These are phyloP conservation scores for Aspergillus cristatus DNA, from an alignment of 495 filamentous ascomycete genomes.

Conservation along the genomic window DNA sequence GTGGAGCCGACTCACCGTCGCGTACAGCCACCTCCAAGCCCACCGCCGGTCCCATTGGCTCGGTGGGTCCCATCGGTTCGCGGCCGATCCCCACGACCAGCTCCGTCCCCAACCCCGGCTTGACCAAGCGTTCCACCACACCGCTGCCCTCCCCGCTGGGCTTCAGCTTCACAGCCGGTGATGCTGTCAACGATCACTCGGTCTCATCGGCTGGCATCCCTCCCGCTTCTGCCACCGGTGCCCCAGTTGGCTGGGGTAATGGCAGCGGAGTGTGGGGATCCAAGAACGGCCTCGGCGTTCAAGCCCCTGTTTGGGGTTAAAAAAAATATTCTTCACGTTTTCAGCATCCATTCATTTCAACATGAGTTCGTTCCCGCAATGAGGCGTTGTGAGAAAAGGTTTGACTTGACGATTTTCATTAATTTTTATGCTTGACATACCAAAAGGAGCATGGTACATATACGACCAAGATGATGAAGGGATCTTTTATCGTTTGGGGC, in stretches of 20 bases:
- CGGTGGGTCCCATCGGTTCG: slow-evolving; percentile 90
- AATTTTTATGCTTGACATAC: slow-evolving; percentile 14
- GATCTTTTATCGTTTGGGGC: slow-evolving; percentile 10
- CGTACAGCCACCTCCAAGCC: slow-evolving; percentile 47
- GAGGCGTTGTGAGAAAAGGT: slow-evolving; percentile 21
- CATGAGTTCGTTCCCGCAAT: slow-evolving; percentile 13
- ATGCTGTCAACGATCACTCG: slow-evolving; percentile 48
- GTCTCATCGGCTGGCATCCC: slow-evolving; percentile 46
- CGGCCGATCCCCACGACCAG: slow-evolving; percentile 53
- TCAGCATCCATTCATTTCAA: slow-evolving; percentile 8
- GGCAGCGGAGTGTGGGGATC: slow-evolving; percentile 67
- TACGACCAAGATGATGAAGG: slow-evolving; percentile 12
- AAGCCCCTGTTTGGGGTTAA: slow-evolving; percentile 74
- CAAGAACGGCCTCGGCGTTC: slow-evolving; percentile 59
- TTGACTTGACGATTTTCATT: no score
- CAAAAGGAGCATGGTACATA: slow-evolving; percentile 21
- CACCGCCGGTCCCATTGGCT: slow-evolving; percentile 45
- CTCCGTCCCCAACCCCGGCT: slow-evolving; percentile 47
- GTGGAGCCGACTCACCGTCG: slow-evolving; percentile 80
- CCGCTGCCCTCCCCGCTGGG: slow-evolving; percentile 78
- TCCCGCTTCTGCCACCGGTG: slow-evolving; percentile 20
- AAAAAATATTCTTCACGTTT: background rate
- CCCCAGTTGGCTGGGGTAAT: slow-evolving; percentile 54
- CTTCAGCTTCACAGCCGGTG: slow-evolving; percentile 59
- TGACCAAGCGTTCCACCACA: slow-evolving; percentile 82